Evolutionary conservation across 2,329 filamentous ascomycete species (phyloP).

Genomic region (Arthrocladium fulminans): DNA sequence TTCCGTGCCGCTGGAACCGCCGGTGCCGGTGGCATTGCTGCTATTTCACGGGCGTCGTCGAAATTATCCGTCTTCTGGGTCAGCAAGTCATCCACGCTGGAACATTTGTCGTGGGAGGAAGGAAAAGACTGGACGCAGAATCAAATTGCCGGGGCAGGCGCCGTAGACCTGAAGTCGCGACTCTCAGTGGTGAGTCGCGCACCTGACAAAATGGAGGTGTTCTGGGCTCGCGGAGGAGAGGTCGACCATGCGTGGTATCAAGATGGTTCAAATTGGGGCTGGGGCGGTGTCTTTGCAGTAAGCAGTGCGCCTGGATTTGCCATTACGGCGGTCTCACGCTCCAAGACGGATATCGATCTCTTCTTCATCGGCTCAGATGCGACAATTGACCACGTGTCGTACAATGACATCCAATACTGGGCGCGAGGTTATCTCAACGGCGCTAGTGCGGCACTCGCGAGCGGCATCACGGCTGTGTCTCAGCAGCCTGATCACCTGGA

Average conservation of each 20-base stretch:
- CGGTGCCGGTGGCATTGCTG: not conserved
- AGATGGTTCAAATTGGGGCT: not conserved
- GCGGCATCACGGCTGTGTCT: slow-evolving; percentile 1
- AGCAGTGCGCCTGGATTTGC: not conserved
- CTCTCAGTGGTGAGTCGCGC: not conserved
- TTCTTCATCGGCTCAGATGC: not conserved
- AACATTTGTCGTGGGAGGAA: not conserved
- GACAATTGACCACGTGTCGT: not conserved
- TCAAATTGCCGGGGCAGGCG: not conserved
- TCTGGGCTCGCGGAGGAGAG: not conserved
- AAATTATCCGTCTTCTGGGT: not conserved
- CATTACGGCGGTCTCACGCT: not conserved
- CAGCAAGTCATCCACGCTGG: not conserved
- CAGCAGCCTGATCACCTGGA: not conserved
- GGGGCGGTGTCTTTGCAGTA: not conserved
- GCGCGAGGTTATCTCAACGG: not conserved
- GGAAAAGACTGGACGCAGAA: not conserved
- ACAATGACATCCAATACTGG: not conserved
- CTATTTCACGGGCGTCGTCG: not conserved
- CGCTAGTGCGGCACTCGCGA: not conserved
- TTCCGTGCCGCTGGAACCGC: not conserved
- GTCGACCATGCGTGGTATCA: not conserved
- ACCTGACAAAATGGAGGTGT: not conserved
- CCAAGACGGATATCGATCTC: not conserved
- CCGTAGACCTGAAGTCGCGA: not conserved